These are phyloP conservation scores for Corynespora cassiicola DNA, from an alignment of 2,329 filamentous ascomycete genomes.

Conservation along the genomic window DNA sequence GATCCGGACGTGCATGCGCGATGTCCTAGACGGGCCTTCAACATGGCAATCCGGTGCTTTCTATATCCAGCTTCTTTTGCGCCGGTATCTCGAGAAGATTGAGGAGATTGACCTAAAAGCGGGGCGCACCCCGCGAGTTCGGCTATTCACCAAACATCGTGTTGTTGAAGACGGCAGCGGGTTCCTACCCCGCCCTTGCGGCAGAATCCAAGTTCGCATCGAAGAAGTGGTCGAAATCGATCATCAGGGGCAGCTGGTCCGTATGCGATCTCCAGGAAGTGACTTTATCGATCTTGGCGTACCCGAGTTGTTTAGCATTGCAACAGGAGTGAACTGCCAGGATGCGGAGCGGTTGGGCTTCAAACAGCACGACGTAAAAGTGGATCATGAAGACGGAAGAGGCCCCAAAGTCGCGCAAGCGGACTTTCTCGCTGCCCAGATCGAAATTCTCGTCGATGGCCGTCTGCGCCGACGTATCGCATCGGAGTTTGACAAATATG, in stretches of 20 bases:
- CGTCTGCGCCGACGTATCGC: constrained; percentile 11
- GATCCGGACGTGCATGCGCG: constrained; percentile 18
- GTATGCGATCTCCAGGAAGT: constrained; percentile 21
- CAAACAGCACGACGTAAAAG: constrained; percentile 18
- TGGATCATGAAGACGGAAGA: constrained; percentile 22
- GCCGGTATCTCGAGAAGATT: constrained; percentile 20
- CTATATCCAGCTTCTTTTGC: constrained; percentile 18
- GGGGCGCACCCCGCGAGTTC: constrained; percentile 13
- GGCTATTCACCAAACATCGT: constrained; percentile 20
- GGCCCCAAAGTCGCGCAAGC: constrained; percentile 10
- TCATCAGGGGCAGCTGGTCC: constrained; percentile 15
- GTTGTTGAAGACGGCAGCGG: constrained; percentile 21
- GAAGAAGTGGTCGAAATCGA: constrained; percentile 20
- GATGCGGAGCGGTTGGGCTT: constrained; percentile 23
- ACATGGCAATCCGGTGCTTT: constrained; percentile 21
- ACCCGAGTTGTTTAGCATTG: constrained; percentile 10
- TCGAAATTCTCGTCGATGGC: constrained; percentile 11
- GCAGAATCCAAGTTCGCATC: constrained; percentile 19
- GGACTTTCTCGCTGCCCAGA: constrained; percentile 11
- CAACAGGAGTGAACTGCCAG: constrained; percentile 12
- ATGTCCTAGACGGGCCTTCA: constrained; percentile 22
- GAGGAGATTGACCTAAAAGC: constrained; percentile 20
- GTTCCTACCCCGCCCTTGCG: constrained; percentile 14
- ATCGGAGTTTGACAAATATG: constrained; percentile 9
- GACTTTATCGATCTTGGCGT: constrained; percentile 8